Conservation (phyloP, 257 asterid species). For the Scutellaria barbata region DNA sequence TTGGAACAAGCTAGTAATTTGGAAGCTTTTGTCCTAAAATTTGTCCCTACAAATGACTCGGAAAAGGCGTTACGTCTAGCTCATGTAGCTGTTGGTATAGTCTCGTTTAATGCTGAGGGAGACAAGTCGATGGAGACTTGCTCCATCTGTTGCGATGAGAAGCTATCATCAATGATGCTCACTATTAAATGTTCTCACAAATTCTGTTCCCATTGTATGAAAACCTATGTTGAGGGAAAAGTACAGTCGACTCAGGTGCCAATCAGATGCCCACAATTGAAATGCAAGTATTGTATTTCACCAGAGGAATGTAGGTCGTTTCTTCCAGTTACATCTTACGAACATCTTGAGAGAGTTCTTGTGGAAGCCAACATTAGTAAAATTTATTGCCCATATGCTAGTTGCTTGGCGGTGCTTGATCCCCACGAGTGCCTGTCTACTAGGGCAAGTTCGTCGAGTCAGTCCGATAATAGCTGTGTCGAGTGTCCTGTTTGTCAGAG, state of each 20-base stretch:
- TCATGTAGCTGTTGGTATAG: constrained; percentile 84
- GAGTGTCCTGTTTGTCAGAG: constrained; percentile 84
- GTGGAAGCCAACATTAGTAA: constrained; percentile 54
- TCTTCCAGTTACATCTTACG: constrained; percentile 75
- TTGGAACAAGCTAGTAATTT: constrained; percentile 59
- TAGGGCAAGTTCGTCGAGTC: constrained; percentile 61
- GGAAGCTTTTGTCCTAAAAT: constrained; percentile 67
- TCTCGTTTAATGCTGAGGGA: constrained; percentile 51
- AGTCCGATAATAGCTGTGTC: constrained; percentile 56
- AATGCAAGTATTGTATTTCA: constrained; percentile 77
- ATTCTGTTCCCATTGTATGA: constrained; percentile 92
- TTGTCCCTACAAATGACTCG: constrained; percentile 45
- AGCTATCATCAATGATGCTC: constrained; percentile 69
- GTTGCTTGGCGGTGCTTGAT: constrained; percentile 76
- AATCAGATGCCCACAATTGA: constrained; percentile 72
- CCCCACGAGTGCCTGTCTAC: constrained; percentile 63
- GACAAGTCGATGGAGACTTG: constrained; percentile 56
- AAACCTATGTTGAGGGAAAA: constrained; percentile 78
- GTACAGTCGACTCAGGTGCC: constrained; percentile 62
- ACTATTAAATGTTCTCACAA: constrained; percentile 81
- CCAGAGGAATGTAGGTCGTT: constrained; percentile 62
- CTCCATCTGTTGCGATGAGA: constrained; percentile 86
- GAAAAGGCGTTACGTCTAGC: constrained; percentile 67
- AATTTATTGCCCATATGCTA: constrained; percentile 68
- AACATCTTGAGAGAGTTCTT: constrained; percentile 65